Conservation (phyloP, 2,329 filamentous ascomycete species). For the Domatiomyces catenatus region DNA sequence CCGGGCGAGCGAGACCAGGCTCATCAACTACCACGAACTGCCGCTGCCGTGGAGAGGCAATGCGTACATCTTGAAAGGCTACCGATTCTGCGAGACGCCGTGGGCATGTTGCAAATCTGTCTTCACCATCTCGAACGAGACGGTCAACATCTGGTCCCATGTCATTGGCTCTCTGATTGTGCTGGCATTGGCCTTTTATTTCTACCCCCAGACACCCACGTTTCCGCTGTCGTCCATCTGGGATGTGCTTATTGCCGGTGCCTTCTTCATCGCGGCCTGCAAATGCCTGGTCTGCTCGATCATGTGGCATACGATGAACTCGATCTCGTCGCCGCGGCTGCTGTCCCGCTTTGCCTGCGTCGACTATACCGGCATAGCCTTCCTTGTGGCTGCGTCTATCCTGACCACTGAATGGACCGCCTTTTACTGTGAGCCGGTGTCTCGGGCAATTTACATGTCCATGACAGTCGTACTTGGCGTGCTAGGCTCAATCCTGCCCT, state of each 20-base stretch:
- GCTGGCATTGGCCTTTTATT: constrained; percentile 80
- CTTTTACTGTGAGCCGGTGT: constrained; percentile 90
- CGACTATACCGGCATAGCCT: constrained; percentile 92
- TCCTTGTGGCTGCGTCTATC: constrained; percentile 89
- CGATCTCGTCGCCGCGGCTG: constrained; percentile 73
- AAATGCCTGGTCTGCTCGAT: constrained; percentile 90
- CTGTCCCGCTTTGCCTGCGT: constrained; percentile 95
- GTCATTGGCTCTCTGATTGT: constrained; percentile 77
- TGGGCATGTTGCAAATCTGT: constrained; percentile 73
- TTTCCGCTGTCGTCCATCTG: constrained; percentile 75
- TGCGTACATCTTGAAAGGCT: constrained; percentile 78
- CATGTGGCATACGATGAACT: constrained; percentile 98
- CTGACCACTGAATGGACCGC: constrained; percentile 97
- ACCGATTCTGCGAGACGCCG: constrained; percentile 86
- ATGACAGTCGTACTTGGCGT: constrained; percentile 68
- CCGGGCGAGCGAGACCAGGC: constrained; percentile 60
- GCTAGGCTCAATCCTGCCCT: constrained; percentile 79
- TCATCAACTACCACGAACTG: constrained; percentile 79
- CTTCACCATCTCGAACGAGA: constrained; percentile 77
- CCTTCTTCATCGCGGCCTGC: constrained; percentile 92
- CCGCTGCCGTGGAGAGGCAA: constrained; percentile 89
- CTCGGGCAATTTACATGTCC: constrained; percentile 71
- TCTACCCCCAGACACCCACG: constrained; percentile 77
- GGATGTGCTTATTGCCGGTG: constrained; percentile 76
- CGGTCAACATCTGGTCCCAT: constrained; percentile 97